Evolutionary conservation across 2,329 filamentous ascomycete species (phyloP).

Genomic region (Colletotrichum liriopes): DNA sequence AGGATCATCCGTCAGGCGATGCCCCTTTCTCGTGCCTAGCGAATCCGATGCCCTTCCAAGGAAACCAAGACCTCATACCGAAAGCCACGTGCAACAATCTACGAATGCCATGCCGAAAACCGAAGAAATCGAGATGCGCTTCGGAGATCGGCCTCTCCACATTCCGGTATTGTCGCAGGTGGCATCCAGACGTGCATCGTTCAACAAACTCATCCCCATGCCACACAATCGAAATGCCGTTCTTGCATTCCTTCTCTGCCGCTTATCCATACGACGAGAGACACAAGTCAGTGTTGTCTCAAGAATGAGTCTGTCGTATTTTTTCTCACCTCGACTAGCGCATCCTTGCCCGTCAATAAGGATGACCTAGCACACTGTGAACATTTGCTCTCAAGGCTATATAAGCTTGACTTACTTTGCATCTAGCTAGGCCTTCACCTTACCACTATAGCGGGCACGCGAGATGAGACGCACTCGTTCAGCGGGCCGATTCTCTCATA

Average conservation of each 20-base stretch:
- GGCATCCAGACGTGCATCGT: background rate
- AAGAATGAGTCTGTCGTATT: background rate
- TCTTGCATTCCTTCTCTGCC: background rate
- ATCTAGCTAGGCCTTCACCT: background rate
- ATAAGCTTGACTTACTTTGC: background rate
- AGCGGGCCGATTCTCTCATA: background rate
- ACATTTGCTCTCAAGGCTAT: too few relatives aligned
- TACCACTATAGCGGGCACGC: background rate
- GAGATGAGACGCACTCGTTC: slow-evolving; percentile 1
- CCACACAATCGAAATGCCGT: background rate
- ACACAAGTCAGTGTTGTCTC: too few relatives aligned
- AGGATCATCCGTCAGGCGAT: background rate
- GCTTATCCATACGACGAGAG: too few relatives aligned
- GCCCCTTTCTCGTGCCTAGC: background rate
- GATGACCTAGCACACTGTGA: too few relatives aligned
- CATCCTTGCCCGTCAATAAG: too few relatives aligned
- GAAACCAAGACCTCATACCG: background rate
- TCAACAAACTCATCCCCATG: background rate
- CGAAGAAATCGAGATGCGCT: background rate
- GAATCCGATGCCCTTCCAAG: background rate
- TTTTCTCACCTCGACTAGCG: background rate
- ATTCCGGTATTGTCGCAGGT: background rate
- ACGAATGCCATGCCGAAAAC: background rate
- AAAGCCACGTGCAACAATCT: background rate
- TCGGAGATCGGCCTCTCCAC: background rate